Base-by-base conservation (phyloP, 129 eudicot genomes). In the Dittrichia graveolens region DNA sequence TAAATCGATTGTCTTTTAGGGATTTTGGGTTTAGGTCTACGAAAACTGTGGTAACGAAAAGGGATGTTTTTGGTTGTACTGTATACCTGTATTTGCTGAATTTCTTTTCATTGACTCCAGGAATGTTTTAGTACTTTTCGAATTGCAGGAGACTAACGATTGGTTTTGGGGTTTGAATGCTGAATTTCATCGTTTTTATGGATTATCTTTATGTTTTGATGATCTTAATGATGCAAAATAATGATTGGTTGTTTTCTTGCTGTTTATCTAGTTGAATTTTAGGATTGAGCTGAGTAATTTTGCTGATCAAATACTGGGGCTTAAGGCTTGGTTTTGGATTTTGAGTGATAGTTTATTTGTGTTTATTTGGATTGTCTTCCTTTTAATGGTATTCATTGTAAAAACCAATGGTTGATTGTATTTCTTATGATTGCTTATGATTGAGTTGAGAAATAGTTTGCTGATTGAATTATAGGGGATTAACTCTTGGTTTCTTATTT, bases 181-280 rank as follows among this genome's bases (percentile, higher is more conserved):
- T 24, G 2, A 6, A 14, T 49, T 74, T 44, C 31, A 47, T 71
- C 49, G 15, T 57, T 13, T 6, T 24, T 39, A 19, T 40, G 18
- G 18, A 5, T 39, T 41, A 2, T 19, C 0, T 15, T 10, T 14
- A 5, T 58, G 6, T 3, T 19, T 3, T 24, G 31, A 44, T 47
- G 24, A 34, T 39, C 7, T 73, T 61, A 8, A 47, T 15, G 43
- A 37, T 57, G 65, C 18, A 71, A 71, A 34, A 18, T 41, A 8
- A 43, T 34, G 50, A 6, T 16, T 60, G 39, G 31, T 12, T 73
- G 37, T 42, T 11, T 41, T 37, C 0, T 1, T 61, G 34, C 19
- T 12, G 54, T 37, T 57, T 76, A 62, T 76, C 59, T 76, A 16
- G 75, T 68, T 77, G 70, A 69, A 61, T 49, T 77, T 12, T 31